A percentile compares a stretch with the other conserved stretches of the same genome.
These are phyloP conservation scores for Posidonia oceanica DNA, from an alignment of 116 monocot species.

Conservation along the genomic window DNA sequence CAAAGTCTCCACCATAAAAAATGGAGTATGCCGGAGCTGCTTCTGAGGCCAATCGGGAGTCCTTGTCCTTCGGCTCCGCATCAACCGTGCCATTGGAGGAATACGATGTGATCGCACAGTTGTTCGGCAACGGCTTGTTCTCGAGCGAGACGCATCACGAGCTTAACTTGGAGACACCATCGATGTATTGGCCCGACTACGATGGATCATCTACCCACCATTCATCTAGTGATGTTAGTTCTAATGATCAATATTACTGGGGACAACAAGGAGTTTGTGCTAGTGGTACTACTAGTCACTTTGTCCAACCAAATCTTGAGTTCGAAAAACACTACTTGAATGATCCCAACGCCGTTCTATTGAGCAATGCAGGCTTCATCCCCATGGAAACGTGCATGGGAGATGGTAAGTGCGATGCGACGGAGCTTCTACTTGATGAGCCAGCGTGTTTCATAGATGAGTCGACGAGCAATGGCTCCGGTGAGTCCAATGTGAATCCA, in stretches of 20 bases:
- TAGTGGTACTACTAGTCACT: constrained; percentile 1
- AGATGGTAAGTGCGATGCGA: constrained; percentile 5
- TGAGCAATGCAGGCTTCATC: neutral
- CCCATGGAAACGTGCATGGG: constrained; percentile 11
- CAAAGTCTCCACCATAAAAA: too few species aligned
- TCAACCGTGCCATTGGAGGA: constrained; percentile 18
- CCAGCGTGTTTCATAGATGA: constrained; percentile 15
- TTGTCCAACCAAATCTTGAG: neutral
- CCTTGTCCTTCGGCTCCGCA: neutral
- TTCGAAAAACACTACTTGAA: too few species aligned
- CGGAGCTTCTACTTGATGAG: constrained; percentile 14
- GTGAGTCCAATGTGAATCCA: constrained; percentile 2
- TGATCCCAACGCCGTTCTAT: too few species aligned
- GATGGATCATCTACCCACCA: neutral
- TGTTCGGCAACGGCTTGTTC: constrained; percentile 18
- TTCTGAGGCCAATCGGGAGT: neutral
- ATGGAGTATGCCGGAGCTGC: neutral
- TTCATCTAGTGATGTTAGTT: constrained; percentile 8
- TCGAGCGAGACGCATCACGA: constrained; percentile 18
- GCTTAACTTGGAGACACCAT: constrained; percentile 12
- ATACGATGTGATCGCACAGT: constrained; percentile 37
- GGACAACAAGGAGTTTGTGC: neutral
- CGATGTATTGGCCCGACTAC: constrained; percentile 33
- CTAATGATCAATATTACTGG: neutral
- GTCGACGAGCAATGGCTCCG: constrained; percentile 11